Conservation (phyloP, 1,284 basidiomycete genomes). For the Sporisorium iseilematis-ciliati region DNA sequence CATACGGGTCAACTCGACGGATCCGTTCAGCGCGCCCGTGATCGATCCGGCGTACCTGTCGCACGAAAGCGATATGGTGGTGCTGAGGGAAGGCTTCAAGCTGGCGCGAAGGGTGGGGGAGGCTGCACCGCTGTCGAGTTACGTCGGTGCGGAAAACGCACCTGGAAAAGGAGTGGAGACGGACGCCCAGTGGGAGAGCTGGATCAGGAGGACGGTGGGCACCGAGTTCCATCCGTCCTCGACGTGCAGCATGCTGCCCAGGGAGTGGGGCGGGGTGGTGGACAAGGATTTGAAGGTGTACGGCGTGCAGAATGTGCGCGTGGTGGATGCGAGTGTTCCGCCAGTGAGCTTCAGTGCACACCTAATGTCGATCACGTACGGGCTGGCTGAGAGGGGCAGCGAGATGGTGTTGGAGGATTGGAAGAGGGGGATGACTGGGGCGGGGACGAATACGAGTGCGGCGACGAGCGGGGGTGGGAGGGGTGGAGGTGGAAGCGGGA, state of each 20-base stretch:
- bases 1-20: slow-evolving; percentile 73
- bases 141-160: slow-evolving; percentile 25
- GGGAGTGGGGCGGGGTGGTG: slow-evolving; percentile 62
- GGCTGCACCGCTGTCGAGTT: slow-evolving; percentile 33
- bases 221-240: slow-evolving; percentile 74
- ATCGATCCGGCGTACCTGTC: slow-evolving; percentile 77
- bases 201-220: slow-evolving; percentile 69
- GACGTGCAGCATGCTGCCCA: slow-evolving; percentile 60
- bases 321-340: slow-evolving; percentile 57
- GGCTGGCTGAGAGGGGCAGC: slow-evolving; percentile 68
- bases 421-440: slow-evolving; percentile 6
- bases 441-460: not conserved
- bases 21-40: slow-evolving; percentile 74
- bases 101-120: slow-evolving; percentile 73
- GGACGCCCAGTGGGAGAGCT: slow-evolving; percentile 73
- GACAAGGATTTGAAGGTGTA: slow-evolving; percentile 57
- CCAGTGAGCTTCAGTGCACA: slow-evolving; percentile 70
- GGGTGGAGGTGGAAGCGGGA: not conserved
- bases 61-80: slow-evolving; percentile 72
- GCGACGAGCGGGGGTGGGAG: not conserved
- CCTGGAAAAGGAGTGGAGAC: slow-evolving; percentile 57
- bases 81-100: slow-evolving; percentile 76
- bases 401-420: slow-evolving; percentile 47
- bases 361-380: slow-evolving; percentile 76
- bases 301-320: slow-evolving; percentile 57